phyloP scores from a whole-genome alignment of 2,329 filamentous ascomycete genomes.

The Botryotinia globosa region DNA sequence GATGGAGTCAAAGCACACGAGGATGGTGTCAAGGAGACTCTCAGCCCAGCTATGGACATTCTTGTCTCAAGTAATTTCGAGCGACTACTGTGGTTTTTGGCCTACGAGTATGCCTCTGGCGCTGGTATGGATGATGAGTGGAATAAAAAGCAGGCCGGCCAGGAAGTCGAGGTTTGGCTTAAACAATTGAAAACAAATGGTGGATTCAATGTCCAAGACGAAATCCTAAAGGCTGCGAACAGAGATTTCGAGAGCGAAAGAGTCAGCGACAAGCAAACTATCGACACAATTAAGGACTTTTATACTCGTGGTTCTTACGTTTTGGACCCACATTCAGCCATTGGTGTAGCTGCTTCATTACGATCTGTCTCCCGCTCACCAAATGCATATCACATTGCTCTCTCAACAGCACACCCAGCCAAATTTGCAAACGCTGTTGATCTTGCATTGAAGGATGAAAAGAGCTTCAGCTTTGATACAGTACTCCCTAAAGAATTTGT shows the following conservation, averaged over 20 bases:
- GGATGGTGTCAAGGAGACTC: constrained; percentile 82
- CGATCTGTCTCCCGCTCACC: constrained; percentile 60
- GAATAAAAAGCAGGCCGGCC: constrained; percentile 67
- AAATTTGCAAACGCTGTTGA: constrained; percentile 90
- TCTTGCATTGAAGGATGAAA: constrained; percentile 66
- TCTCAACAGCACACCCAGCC: constrained; percentile 92
- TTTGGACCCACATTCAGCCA: constrained; percentile 88
- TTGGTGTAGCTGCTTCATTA: constrained; percentile 75
- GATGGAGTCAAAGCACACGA: constrained; percentile 61
- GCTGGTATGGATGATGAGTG: constrained; percentile 62
- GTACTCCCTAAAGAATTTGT: constrained; percentile 81
- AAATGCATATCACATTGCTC: constrained; percentile 65
- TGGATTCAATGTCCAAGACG: constrained; percentile 75
- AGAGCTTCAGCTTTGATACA: constrained; percentile 73
- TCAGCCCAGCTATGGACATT: constrained; percentile 97
- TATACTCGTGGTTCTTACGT: constrained; percentile 61
- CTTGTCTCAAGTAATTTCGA: constrained; percentile 96
- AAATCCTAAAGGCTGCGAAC: constrained; percentile 69
- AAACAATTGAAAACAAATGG: constrained; percentile 75
- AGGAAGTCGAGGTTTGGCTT: constrained; percentile 77
- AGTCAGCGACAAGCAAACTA: constrained; percentile 63
- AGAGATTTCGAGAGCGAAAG: constrained; percentile 79
- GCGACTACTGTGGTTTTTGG: constrained; percentile 88
- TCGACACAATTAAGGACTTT: constrained; percentile 60
- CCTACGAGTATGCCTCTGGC: constrained; percentile 64